Conservation (phyloP, 2,329 filamentous ascomycete species). For the Aspergillus pseudoviridinutans region DNA sequence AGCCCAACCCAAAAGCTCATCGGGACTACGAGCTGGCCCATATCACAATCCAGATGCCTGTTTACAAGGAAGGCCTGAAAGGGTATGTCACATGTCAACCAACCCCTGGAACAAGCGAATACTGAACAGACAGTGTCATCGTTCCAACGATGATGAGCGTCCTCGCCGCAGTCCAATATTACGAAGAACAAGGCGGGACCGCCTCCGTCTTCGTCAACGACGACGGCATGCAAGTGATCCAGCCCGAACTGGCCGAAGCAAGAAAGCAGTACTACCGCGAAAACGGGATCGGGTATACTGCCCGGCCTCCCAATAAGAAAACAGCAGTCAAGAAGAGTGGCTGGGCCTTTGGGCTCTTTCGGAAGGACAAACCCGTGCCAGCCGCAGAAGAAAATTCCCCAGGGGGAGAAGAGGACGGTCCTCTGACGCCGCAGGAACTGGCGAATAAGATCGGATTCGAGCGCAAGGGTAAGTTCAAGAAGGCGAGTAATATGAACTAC, state of each 20-base stretch:
- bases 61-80: conserved; percentile 78
- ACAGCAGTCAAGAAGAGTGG: conserved; percentile 23
- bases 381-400: not conserved
- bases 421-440: conserved; percentile 6
- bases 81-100: conserved; percentile 26
- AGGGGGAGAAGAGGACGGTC: not conserved
- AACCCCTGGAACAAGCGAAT: not conserved
- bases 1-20: conserved; percentile 31
- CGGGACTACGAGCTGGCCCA: conserved; percentile 28
- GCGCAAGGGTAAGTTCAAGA: conserved; percentile 65
- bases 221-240: conserved; percentile 37
- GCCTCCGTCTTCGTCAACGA: conserved; percentile 39
- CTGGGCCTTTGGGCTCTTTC: not conserved
- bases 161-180: conserved; percentile 56
- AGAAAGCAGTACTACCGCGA: conserved; percentile 49
- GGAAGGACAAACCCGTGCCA: not conserved
- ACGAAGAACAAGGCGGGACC: conserved; percentile 48
- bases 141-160: conserved; percentile 54
- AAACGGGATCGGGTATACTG: conserved; percentile 50
- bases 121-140: conserved; percentile 49
- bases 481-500: conserved; percentile 74
- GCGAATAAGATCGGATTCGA: conserved; percentile 44
- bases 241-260: conserved; percentile 41
- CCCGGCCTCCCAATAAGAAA: conserved; percentile 43
- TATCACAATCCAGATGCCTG: conserved; percentile 75